A percentile compares a stretch with the other conserved stretches of the same genome.
Evolutionary conservation across 2,329 filamentous ascomycete genomes (phyloP).

Genomic region (Trichoderma lentiforme): DNA sequence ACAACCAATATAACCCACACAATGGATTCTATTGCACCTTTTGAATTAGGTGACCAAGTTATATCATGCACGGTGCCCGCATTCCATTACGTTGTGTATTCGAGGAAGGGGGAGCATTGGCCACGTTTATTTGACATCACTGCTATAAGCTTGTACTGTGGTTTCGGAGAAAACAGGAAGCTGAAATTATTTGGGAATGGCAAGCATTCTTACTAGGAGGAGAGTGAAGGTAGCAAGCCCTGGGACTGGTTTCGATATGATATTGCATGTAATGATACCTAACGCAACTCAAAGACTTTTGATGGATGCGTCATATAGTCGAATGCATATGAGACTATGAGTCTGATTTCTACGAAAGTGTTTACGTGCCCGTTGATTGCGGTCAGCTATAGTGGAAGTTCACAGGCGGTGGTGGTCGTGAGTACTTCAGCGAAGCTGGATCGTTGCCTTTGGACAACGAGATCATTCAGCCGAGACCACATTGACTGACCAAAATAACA

Average conservation of each 20-base stretch:
- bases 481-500: not conserved
- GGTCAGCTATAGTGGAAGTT: not conserved
- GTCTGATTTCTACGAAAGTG: not conserved
- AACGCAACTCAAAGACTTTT: not conserved
- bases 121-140: not conserved
- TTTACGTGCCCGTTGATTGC: not conserved
- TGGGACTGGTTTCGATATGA: not conserved
- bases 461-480: not conserved
- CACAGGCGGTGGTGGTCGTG: not conserved
- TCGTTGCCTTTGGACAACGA: not conserved
- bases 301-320: not conserved
- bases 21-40: constrained; percentile 1
- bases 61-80: not conserved
- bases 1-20: not conserved
- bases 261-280: constrained; percentile 1
- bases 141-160: not conserved
- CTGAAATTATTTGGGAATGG: not conserved
- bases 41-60: not conserved
- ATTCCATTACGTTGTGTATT: not conserved
- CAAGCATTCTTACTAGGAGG: not conserved
- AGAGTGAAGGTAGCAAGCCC: not conserved
- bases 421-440: not conserved
- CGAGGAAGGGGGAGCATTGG: not conserved
- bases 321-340: not conserved
- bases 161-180: not conserved